Evolutionary conservation across 2,329 filamentous ascomycete genomes (phyloP), one percentile per base, ranked within the genome.

Genomic region (Colletotrichum acutatum): DNA sequence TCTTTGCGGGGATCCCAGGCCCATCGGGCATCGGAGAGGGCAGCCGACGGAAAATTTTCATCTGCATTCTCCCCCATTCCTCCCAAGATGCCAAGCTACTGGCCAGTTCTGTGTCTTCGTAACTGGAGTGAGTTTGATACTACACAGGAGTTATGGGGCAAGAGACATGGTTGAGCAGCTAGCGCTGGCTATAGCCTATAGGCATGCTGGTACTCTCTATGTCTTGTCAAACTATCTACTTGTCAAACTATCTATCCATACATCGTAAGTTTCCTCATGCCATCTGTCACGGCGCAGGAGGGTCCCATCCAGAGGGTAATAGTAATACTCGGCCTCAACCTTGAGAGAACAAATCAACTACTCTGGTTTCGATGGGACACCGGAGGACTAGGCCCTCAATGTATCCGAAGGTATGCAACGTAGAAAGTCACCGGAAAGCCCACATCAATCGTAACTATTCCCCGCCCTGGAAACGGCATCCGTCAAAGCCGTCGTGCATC

Each of bases 21-120:
- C 32, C 28, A 49, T n/a, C 56, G 42, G 53, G 32, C 49, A 49
- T 37, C 64, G 68, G 64, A 57, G 68, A 57, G 26, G 52, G 57
- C 26, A 52, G 64, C 69, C 65, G 65, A 62, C 65, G 65, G 69
- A 68, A 72, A 68, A 64, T 59, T 72, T 58, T 63, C 34, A 32
- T 63, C 58, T 68, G 65, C 42, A 63, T 52, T 26, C 56, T 53
- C 26, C 49, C 56, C 54, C 26, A 5, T 14, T 42, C 46, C 62
- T 34, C n/a, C 49, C n/a, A n/a, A n/a, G 49, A n/a, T n/a, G 46
- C n/a, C 49, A 30, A 32, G 24, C 42, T 34, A n/a, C 34, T 28
- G 42, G 42, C 19, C 42, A 49, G 42, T 49, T 49, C 16, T 11
- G 42, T 9, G 42, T 49, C 42, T 42, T 19, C n/a, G 42, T 32